A percentile compares a stretch with the other conserved stretches of the same genome.
Evolutionary conservation across 2,329 filamentous ascomycete species (phyloP).

Genomic region (Plectosphaerella sp.): DNA sequence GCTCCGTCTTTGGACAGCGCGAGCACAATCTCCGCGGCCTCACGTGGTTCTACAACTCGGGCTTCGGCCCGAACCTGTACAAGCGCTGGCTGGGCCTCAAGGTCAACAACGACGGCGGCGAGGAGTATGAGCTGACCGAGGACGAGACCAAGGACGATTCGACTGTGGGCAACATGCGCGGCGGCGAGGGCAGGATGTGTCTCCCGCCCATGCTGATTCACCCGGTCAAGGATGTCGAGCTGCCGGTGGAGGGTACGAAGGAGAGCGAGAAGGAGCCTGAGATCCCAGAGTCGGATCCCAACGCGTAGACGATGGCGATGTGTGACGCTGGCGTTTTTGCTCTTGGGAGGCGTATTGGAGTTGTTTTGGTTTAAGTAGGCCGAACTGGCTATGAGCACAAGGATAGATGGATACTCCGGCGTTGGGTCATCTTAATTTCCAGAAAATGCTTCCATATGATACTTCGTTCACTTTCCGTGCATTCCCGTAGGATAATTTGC

Average conservation of each 20-base stretch:
- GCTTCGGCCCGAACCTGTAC: constrained; percentile 79
- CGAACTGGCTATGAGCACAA: constrained; percentile 3
- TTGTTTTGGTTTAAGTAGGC: constrained; percentile 6
- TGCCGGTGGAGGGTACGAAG: constrained; percentile 55
- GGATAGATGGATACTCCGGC: too few species aligned
- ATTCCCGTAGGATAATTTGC: too few species aligned
- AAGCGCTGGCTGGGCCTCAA: constrained; percentile 79
- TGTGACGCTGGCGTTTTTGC: constrained; percentile 5
- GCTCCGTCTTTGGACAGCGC: constrained; percentile 73
- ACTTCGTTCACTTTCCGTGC: too few species aligned
- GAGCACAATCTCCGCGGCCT: constrained; percentile 86
- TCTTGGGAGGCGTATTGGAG: constrained; percentile 9
- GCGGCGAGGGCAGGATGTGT: constrained; percentile 83
- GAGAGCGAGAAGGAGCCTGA: constrained; percentile 27
- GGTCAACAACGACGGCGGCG: constrained; percentile 74
- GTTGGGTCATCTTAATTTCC: too few species aligned
- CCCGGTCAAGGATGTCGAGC: constrained; percentile 74
- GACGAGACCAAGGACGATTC: constrained; percentile 46
- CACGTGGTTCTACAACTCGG: constrained; percentile 88
- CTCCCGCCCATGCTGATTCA: constrained; percentile 85
- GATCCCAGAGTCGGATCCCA: constrained; percentile 46
- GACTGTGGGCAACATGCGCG: constrained; percentile 49
- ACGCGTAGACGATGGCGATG: constrained; percentile 21
- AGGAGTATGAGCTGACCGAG: constrained; percentile 64
- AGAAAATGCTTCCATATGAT: too few species aligned